Conservation (phyloP, 805 yeast species). For the Wickerhamiella domercqiae region DNA sequence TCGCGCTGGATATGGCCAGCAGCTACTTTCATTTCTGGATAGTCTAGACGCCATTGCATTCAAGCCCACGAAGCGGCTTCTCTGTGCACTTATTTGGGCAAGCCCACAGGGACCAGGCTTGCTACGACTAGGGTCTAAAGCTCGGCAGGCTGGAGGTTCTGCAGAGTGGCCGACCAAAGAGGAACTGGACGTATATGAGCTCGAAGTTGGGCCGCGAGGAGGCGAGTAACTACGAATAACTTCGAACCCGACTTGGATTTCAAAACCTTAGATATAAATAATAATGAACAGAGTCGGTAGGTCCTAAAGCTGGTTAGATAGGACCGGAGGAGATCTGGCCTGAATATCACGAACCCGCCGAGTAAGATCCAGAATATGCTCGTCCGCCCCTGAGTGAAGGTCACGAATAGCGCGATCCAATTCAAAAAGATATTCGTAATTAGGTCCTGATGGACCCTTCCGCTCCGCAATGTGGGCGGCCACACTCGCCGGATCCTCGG, state of each 20-base stretch:
- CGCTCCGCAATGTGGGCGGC: conserved; percentile 43
- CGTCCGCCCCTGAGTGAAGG: conserved; percentile 29
- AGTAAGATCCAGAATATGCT: conserved; percentile 29
- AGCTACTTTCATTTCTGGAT: conserved; percentile 34
- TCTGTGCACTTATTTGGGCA: conserved; percentile 27
- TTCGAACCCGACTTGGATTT: not conserved
- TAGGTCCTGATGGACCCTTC: conserved; percentile 70
- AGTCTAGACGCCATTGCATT: conserved; percentile 39
- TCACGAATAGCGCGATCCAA: conserved; percentile 36
- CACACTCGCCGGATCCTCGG: conserved; percentile 44
- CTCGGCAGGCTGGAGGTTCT: conserved; percentile 10
- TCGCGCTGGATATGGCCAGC: conserved; percentile 32
- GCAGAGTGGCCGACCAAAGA: conserved; percentile 20
- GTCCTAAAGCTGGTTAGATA: not conserved
- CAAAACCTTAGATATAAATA: not conserved
- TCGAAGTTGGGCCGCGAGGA: not conserved
- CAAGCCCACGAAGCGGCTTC: conserved; percentile 28
- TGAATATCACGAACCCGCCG: conserved; percentile 16
- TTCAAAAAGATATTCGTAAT: conserved; percentile 49
- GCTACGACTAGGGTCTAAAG: conserved; percentile 16
- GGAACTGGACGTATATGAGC: conserved; percentile 16
- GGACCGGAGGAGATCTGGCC: not conserved
- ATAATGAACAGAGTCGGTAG: not conserved
- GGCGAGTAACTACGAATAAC: not conserved
- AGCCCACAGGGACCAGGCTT: conserved; percentile 21